Evolutionary conservation across 163 green algal species (phyloP), one percentile per base, ranked within the genome.

Genomic region (Scenedesmus sp.): DNA sequence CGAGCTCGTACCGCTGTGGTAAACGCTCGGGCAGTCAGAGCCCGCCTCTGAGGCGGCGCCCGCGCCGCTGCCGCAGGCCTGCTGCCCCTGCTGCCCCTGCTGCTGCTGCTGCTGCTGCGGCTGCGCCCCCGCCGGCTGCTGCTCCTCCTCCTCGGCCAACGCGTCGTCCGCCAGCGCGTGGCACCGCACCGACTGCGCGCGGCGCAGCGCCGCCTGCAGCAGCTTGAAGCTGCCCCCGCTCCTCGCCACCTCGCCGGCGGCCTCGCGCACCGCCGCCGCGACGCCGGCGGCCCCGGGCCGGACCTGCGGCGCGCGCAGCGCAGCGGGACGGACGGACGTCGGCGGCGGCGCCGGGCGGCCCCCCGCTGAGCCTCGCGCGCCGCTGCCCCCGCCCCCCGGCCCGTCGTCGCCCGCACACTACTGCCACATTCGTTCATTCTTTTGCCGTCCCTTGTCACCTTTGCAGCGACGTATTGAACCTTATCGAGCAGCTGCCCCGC

Each of bases 191-290:
- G 47, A 24, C 44, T 28, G 18, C 44, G 29, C 24, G 58, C 18
- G 6, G 64, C 39, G 14, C 36, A 65, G 24, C 17, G 57, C 17
- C 48, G 64, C 50, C 51, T 76, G 50, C 51, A 76, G 51, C 51
- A 76, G 51, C 36, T 78, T 78, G 58, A 70, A 78, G 51, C 57
- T 70, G 57, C 70, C 70, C 1, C 70, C 70, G 24, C 56, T 50
- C 18, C 34, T 10, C 9, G 39, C 24, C 5, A 60, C 29, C 20
- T 70, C 70, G 31, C 22, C 56, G 3, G 70, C 18, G 26, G 34
- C 70, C 39, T 24, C 3, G 24, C 18, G 26, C 26, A 78, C 18
- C 18, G 70, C 70, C 15, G 60, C 17, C 24, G 7, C 26, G 3
- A 70, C n/a, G n/a, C n/a, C 57, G n/a, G 17, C 28, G 5, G 60